Evolutionary conservation across 78 protist genomes (phyloP), one percentile per base, ranked within the genome.

Genomic region (Emiliania huxleyi): DNA sequence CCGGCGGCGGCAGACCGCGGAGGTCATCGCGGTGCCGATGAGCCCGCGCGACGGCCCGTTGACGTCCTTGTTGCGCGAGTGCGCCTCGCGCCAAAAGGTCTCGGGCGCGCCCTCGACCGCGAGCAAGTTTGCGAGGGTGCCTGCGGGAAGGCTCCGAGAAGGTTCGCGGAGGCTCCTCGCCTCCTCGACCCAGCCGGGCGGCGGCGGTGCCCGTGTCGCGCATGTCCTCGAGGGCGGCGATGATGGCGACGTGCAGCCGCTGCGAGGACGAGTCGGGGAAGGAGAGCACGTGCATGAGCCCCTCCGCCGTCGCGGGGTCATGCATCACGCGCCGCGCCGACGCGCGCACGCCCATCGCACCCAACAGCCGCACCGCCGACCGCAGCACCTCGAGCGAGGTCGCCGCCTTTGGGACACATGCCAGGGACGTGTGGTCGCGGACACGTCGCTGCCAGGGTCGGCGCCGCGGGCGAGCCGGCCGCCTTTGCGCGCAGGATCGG

Each of bases 71-170:
- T 26, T 11, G 35, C 85, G 85, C 25, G 48, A 40, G 46, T 77
- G 85, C 85, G 85, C 15, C 85, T 77, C 85, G 85, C 85, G 85
- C 85, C 85, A 77, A 40, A 77, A 77, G 18, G 46, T 77, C 33
- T 77, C 85, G 85, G 35, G 23, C 18, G 85, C 85, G 29, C 46
- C 46, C 12, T 8, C 75, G 75, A 62, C 75, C 33, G 75, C 75
- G 75, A 62, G 75, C 29, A 62, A 15, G 75, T 62, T 62, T 3
- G 75, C 75, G 75, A 62, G 11, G 15, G 62, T 52, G n/a, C n/a
- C n/a, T n/a, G n/a, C n/a, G n/a, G n/a, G n/a, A n/a, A n/a, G n/a
- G n/a, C n/a, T n/a, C n/a, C n/a, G n/a, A n/a, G n/a, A n/a, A n/a
- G n/a, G n/a, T n/a, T n/a, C n/a, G n/a, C n/a, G n/a, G n/a, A n/a